Percentiles rank a stretch among this genome's conserved stretches.
These are phyloP conservation scores for Lecanicillium sp. DNA, from an alignment of 2,329 filamentous ascomycete species.

Conservation along the genomic window DNA sequence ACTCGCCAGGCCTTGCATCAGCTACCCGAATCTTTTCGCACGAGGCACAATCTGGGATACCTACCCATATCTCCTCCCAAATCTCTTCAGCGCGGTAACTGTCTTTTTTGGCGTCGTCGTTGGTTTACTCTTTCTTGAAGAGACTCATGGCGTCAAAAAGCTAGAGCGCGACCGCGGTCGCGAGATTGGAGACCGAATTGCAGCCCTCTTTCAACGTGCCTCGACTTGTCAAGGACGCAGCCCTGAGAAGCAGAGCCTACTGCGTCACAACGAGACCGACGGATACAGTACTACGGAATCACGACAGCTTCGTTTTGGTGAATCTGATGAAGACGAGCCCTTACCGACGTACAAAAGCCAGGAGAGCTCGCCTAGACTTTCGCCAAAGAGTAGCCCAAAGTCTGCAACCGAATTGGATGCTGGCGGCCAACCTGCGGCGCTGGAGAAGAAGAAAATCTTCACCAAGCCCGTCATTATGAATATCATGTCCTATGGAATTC, in stretches of 20 bases:
- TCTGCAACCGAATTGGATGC: constrained; percentile 12
- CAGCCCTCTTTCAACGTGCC: constrained; percentile 31
- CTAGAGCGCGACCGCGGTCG: constrained; percentile 66
- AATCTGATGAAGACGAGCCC: constrained; percentile 42
- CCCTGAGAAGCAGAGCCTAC: constrained; percentile 54
- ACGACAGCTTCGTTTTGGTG: neutral
- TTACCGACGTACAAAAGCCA: constrained; percentile 62
- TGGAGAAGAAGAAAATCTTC: constrained; percentile 51
- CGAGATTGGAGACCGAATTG: constrained; percentile 67
- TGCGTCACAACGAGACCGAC: constrained; percentile 53
- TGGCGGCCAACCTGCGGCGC: constrained; percentile 8
- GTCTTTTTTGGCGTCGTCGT: constrained; percentile 69
- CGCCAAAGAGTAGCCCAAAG: constrained; percentile 19
- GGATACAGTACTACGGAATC: constrained; percentile 48
- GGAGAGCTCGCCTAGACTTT: constrained; percentile 44
- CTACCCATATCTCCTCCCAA: constrained; percentile 87
- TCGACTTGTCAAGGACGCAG: constrained; percentile 27
- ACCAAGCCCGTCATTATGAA: constrained; percentile 79
- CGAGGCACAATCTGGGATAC: constrained; percentile 71
- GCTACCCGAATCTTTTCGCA: constrained; percentile 67
- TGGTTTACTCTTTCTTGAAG: constrained; percentile 82
- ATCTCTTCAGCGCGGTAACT: constrained; percentile 79
- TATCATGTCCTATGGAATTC: constrained; percentile 82
- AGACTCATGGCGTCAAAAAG: constrained; percentile 84
- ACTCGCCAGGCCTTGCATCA: constrained; percentile 77